Base-by-base conservation (phyloP, 257 asterid genomes). In the Plectranthus barbatus region DNA sequence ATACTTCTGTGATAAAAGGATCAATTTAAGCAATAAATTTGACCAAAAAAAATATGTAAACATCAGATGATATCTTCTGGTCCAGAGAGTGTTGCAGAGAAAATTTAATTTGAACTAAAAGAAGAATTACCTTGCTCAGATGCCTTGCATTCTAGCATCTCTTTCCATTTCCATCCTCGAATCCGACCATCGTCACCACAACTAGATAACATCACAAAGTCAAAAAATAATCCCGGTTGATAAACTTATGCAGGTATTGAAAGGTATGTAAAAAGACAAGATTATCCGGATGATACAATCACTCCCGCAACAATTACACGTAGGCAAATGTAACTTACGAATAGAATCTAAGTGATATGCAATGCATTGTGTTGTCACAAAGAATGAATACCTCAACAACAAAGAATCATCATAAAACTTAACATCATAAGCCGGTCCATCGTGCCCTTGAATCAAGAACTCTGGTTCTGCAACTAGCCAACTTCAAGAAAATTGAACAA, bases 101-200 rank as follows among this genome's bases (percentile, higher is more conserved):
- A 17, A 26, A 49, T n/a, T 36, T 48, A 26, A 20, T 50, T 36
- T 18, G 21, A 59, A 60, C 63, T 57, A 67, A 66, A 34, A 58
- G 64, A 57, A 17, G 63, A 34, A 69, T 63, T 76, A 91, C 98
- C 95, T 75, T 71, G 78, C 63, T 33, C 45, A 7, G 79, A 70
- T 31, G 49, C 72, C 62, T 69, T 81, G 46, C 69, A 63, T 29
- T 64, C 86, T 62, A 79, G 49, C 34, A 83, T 66, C 23, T 78
- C 90, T 47, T 78, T 76, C 97, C 91, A 85, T 65, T 83, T 89
- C 99, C 97, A 92, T 78, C 99, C 99, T 67, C 82, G 81, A 45
- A 92, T 79, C 39, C 86, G 85, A 18, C 99, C 99, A 86, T 92
- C 97, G 78, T 86, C 97, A 39, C 99, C 99, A 65, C 99, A 92